These are phyloP conservation scores for Closterium sp. DNA, from an alignment of 139 green algal species.

Conservation along the genomic window DNA sequence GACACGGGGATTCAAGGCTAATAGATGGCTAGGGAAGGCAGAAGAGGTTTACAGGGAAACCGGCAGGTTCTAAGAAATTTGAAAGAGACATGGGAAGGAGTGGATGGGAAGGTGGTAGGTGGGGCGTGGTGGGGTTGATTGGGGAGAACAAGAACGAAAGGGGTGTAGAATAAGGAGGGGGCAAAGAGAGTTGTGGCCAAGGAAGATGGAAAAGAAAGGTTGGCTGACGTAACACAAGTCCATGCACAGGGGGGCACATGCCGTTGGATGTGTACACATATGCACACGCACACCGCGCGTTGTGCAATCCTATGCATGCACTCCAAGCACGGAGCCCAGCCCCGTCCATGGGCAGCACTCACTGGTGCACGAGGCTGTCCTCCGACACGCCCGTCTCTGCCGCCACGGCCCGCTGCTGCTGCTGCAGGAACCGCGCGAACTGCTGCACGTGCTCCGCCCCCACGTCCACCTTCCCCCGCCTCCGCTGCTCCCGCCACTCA, in stretches of 20 bases:
- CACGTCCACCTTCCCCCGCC: neutral
- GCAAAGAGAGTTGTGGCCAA: too few relatives aligned
- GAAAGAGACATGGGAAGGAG: neutral
- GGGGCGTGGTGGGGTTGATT: too few relatives aligned
- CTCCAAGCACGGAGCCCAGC: too few relatives aligned
- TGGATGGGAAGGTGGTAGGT: neutral
- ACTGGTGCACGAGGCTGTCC: neutral
- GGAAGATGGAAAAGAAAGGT: neutral
- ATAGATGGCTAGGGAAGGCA: neutral
- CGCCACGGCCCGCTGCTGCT: neutral
- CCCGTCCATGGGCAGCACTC: neutral
- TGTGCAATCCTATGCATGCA: too few relatives aligned
- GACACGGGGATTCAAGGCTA: neutral
- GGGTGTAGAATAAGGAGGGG: neutral
- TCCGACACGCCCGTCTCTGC: neutral
- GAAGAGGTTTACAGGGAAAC: neutral
- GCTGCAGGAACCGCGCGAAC: neutral
- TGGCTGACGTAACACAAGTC: neutral
- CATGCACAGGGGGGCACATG: neutral
- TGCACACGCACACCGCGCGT: neutral
- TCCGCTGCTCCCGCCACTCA: neutral
- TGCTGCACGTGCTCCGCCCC: neutral
- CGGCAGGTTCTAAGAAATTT: neutral
- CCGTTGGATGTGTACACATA: neutral
- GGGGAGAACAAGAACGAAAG: too few relatives aligned